Base-by-base conservation (phyloP, 495 filamentous ascomycete species). In the Achaetomiella virescens region DNA sequence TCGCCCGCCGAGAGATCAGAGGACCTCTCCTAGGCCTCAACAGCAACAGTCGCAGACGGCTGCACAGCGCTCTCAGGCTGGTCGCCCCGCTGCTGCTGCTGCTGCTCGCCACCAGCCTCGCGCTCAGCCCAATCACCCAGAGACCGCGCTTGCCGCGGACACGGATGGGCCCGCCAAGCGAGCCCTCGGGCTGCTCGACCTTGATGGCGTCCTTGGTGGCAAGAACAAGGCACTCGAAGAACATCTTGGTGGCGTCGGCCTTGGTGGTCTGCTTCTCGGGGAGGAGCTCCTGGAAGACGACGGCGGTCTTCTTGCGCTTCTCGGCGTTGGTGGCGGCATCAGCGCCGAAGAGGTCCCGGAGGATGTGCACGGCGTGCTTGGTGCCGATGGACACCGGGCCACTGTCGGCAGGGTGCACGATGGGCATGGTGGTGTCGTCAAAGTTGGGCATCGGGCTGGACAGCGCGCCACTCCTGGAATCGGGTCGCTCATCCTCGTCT, bases 171-270 rank as follows among this genome's bases (percentile, higher is more conserved):
- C 81, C 86, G 42, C 90, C 90, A 37, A 96, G 80, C 31, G 78
- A 71, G 15, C 82, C 80, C 45, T 83, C 78, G n/a, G 78, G 75
- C 72, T 98, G 93, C 65, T 97, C 91, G n/a, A 97, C 89, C 68
- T 95, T 92, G 65, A 98, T 87, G 35, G 93, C 93, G 71, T 97
- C 95, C 77, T 97, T 97, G 12, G 93, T 98, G 11, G 95, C 95
- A 47, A 98, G 75, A 6, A 97, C 93, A 38, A 98, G 75, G 35
- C 91, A 84, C 72, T 98, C 95, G 57, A 97, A 97, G 74, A 98
- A 98, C 92, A 98, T 96, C 77, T 96, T 96, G 37, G 93, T 97
- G 3, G 95, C 95, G 61, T 97, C 93, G 12, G 84, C 84, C 64
- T 87, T 86, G 48, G 79, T 85, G 2, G 93, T 90, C 49, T 77